Percentiles rank a stretch among this genome's conserved stretches.
phyloP scores from a whole-genome alignment of 2,329 filamentous ascomycete genomes.

The Colletotrichum acutatum region DNA sequence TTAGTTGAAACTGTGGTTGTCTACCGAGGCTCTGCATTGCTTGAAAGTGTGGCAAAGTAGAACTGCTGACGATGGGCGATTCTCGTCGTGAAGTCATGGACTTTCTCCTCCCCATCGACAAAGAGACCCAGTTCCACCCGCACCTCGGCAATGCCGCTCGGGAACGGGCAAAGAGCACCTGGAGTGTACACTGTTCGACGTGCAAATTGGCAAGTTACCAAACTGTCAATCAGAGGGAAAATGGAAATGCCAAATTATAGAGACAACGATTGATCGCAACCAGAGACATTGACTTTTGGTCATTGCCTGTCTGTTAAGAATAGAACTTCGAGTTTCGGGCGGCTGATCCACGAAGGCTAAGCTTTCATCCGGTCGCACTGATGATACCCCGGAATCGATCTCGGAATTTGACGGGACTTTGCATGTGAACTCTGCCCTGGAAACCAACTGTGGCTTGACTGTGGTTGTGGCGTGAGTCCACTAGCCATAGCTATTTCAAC shows the following conservation, averaged over 20 bases:
- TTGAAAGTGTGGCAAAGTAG: neutral
- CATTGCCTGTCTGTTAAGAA: neutral
- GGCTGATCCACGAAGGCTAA: conserved; percentile 4
- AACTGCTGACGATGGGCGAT: conserved; percentile 1
- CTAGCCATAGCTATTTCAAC: neutral
- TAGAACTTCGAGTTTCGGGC: neutral
- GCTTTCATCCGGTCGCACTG: conserved; percentile 28
- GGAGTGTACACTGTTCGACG: neutral
- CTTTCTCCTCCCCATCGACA: conserved; percentile 14
- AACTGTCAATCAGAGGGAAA: neutral
- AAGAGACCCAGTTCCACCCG: conserved; percentile 25
- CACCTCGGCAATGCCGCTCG: conserved; percentile 20
- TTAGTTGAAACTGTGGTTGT: neutral
- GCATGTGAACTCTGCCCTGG: conserved; percentile 15
- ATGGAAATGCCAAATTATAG: neutral
- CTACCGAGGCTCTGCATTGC: neutral
- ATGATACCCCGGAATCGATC: conserved; percentile 26
- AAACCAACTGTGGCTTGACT: neutral
- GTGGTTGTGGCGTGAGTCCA: neutral
- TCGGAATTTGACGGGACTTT: conserved; percentile 32
- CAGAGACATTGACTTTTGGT: neutral
- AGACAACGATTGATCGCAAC: neutral
- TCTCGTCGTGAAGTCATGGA: conserved; percentile 32
- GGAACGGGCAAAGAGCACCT: neutral
- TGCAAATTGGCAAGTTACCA: neutral